Conservation (phyloP, 2,329 filamentous ascomycete genomes). For the Venturia effusa region DNA sequence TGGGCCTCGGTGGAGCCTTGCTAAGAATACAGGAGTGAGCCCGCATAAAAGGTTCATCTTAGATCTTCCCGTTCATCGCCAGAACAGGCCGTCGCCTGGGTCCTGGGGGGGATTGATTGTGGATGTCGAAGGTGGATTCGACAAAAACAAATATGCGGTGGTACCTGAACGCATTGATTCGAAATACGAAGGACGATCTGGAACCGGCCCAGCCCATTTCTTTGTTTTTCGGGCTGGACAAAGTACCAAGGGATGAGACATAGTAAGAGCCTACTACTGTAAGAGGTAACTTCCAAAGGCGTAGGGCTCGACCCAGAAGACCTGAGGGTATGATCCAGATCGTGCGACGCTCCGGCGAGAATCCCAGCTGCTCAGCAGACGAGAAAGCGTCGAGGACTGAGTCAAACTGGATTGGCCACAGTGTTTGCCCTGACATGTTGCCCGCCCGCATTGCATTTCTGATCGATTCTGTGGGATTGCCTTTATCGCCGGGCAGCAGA, state of each 20-base stretch:
- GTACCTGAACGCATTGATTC: not conserved
- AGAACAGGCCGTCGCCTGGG: not conserved
- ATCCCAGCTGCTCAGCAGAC: not conserved
- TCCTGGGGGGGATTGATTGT: not conserved
- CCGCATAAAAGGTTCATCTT: not conserved
- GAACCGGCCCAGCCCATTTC: not conserved
- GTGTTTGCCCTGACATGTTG: not conserved
- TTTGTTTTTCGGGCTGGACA: not conserved
- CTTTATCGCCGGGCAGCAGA: not conserved
- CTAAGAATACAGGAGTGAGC: not conserved
- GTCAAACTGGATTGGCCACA: not conserved
- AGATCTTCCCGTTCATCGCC: not conserved
- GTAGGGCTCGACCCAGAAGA: not conserved
- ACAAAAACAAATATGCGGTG: not conserved
- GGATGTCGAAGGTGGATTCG: not conserved
- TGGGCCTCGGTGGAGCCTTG: not conserved
- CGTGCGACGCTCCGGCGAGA: not conserved
- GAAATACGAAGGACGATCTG: not conserved
- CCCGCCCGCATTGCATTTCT: too few species aligned
- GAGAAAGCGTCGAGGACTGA: not conserved
- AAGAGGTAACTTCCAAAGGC: not conserved
- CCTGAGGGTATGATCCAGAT: not conserved
- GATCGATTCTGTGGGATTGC: not conserved
- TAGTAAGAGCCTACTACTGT: not conserved
- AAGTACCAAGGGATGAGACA: not conserved